phyloP scores from a whole-genome alignment of 306 rosid genomes.

The Corylus americana region DNA sequence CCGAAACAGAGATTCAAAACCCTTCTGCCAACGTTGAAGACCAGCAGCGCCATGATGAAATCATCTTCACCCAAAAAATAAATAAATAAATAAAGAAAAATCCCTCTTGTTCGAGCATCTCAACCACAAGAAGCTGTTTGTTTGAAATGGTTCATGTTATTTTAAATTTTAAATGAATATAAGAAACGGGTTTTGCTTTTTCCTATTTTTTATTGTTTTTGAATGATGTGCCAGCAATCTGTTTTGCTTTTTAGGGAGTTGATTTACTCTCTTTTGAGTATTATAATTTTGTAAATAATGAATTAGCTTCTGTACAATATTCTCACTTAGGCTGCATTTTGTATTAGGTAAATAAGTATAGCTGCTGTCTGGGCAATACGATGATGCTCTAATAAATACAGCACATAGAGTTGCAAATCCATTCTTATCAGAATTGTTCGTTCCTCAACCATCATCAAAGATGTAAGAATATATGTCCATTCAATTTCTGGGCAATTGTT shows the following conservation, averaged over 20 bases:
- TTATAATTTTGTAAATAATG: background rate
- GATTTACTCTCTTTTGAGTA: background rate
- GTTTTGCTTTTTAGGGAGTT: background rate
- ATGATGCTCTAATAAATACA: background rate
- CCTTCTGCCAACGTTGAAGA: conserved; percentile 10
- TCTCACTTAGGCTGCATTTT: background rate
- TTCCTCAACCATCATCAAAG: background rate
- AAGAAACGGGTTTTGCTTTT: background rate
- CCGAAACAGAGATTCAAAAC: background rate
- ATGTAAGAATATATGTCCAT: background rate
- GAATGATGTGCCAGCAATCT: background rate
- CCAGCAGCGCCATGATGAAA: conserved; percentile 24
- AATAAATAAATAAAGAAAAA: background rate
- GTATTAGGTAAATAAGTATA: background rate
- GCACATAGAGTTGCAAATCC: background rate
- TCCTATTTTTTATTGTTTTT: background rate
- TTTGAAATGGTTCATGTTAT: background rate
- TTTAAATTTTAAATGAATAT: conserved; percentile 13
- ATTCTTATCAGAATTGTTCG: background rate
- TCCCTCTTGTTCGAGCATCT: background rate
- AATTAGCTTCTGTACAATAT: background rate
- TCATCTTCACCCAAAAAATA: too few species aligned
- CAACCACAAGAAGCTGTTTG: conserved; percentile 22
- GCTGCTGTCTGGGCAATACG: background rate
- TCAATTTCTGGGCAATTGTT: too few species aligned